phyloP scores from a whole-genome alignment of 441 rosid genomes.

The Corymbia citriodora region DNA sequence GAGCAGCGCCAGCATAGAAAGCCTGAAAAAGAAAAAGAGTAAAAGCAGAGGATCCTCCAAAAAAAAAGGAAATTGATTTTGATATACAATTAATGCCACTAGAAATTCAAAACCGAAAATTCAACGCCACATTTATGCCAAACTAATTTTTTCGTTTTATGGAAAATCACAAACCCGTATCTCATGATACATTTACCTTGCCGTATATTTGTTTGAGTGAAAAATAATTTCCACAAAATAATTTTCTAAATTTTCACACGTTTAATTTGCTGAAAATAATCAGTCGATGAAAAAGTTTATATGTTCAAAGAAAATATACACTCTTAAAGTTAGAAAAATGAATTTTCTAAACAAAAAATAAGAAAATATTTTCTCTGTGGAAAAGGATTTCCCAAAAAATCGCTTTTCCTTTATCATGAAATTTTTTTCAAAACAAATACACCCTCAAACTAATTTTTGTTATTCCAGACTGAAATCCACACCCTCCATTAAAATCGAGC shows the following conservation, averaged over 20 bases:
- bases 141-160: neutral
- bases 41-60: neutral
- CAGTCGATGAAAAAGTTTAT: accelerated
- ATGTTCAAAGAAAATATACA: neutral
- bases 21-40: neutral
- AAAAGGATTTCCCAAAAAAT: too few species aligned
- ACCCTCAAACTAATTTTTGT: neutral
- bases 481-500: neutral
- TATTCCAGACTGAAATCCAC: accelerated
- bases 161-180: accelerated
- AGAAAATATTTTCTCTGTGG: too few species aligned
- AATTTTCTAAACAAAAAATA: accelerated
- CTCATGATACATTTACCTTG: accelerated
- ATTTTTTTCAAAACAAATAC: accelerated
- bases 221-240: too few species aligned
- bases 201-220: neutral
- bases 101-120: neutral
- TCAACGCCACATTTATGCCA: neutral
- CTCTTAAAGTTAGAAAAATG: neutral
- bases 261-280: neutral
- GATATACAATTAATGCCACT: neutral
- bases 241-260: accelerated
- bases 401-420: neutral
- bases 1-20: neutral
- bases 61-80: neutral